A percentile compares a stretch with the other conserved stretches of the same genome.
phyloP scores from a whole-genome alignment of 2,329 filamentous ascomycete genomes.

The Mycosphaerella arachidis region DNA sequence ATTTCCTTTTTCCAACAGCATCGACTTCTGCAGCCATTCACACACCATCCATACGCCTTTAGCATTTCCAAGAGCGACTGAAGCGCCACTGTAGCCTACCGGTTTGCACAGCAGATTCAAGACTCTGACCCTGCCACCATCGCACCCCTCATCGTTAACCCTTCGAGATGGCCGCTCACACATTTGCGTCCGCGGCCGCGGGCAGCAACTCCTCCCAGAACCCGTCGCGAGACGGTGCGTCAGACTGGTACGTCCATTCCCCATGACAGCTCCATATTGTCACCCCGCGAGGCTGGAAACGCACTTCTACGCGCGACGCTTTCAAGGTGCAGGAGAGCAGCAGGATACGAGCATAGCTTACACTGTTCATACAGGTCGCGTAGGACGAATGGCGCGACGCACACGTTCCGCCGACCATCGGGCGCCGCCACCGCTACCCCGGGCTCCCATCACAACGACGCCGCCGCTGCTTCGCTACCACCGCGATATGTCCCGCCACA shows the following conservation, averaged over 20 bases:
- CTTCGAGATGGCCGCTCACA: constrained; percentile 39
- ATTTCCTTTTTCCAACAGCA: background rate
- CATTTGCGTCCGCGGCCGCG: constrained; percentile 49
- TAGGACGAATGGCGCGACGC: constrained; percentile 61
- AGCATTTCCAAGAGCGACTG: background rate
- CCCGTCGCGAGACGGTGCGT: constrained; percentile 40
- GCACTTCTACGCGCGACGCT: background rate
- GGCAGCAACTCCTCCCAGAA: constrained; percentile 37
- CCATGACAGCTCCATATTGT: background rate
- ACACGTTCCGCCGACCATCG: constrained; percentile 63
- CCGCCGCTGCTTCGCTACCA: constrained; percentile 27
- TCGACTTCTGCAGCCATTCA: background rate
- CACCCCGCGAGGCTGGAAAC: background rate
- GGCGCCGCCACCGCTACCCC: constrained; percentile 51
- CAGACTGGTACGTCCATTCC: constrained; percentile 44
- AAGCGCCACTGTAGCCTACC: background rate
- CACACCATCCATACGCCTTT: background rate
- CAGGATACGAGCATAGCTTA: constrained; percentile 6
- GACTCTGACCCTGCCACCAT: background rate
- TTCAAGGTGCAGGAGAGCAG: background rate
- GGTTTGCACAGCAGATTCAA: background rate
- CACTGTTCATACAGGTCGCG: constrained; percentile 48
- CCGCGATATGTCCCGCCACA: constrained; percentile 58
- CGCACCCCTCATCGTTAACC: background rate
- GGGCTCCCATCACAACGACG: constrained; percentile 37